These are phyloP conservation scores for Phytophthora pisi DNA, from an alignment of 352 stramenopile species.

Conservation along the genomic window DNA sequence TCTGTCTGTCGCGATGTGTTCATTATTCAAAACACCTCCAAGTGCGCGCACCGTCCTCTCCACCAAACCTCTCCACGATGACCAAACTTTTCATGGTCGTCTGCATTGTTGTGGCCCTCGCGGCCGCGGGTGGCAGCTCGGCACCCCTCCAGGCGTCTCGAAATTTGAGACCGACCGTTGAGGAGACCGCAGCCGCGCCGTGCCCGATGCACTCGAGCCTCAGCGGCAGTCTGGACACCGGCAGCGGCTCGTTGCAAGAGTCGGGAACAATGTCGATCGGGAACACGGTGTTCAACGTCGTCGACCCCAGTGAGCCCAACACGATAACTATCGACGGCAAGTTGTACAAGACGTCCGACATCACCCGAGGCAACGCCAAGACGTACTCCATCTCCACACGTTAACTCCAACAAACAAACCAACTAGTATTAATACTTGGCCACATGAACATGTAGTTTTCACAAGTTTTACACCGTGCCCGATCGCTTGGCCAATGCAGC, in stretches of 20 bases:
- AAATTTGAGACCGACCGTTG: not conserved
- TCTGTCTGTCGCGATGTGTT: no score
- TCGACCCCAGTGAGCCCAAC: not conserved
- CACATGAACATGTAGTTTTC: no score
- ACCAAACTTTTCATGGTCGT: no score
- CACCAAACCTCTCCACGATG: no score
- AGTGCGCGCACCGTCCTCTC: no score
- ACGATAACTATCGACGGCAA: not conserved
- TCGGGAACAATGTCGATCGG: not conserved
- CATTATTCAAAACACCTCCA: no score
- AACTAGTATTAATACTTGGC: no score
- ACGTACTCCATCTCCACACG: no score
- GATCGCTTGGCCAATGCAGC: slow-evolving; percentile 28
- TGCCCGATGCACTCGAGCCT: not conserved
- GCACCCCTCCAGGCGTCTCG: slow-evolving; percentile 69
- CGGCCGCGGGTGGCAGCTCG: slow-evolving; percentile 16
- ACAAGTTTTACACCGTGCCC: no score
- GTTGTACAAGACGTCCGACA: not conserved
- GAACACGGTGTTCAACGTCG: not conserved
- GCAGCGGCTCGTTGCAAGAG: not conserved
- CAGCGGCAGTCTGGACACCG: no score
- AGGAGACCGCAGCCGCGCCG: not conserved
- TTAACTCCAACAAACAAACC: no score
- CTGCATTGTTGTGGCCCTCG: no score
- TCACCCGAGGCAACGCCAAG: not conserved